Base-by-base conservation (phyloP, 805 yeast species). In the Diddensiella santjacobensis region DNA sequence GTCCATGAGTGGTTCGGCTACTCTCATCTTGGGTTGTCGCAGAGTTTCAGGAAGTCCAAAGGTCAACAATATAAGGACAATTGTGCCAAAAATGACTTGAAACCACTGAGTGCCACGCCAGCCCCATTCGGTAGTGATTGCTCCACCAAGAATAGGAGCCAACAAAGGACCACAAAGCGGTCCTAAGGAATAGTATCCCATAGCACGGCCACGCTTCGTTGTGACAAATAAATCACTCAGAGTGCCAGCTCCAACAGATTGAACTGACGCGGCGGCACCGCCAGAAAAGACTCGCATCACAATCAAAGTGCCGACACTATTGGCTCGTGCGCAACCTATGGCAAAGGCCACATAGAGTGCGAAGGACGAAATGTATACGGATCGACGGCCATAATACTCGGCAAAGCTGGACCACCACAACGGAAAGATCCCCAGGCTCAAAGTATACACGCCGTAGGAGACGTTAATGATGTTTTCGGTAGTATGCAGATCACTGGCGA, bases 21-120 rank as follows among this genome's bases (percentile, higher is more conserved):
- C 33, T 4, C 10, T 11, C 33, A 19, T 22, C 31, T 40, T 26
- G 8, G 31, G n/a, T 18, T 46, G 71, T 45, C 90, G 71, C 39
- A 87, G 68, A 0, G 96, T 89, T 60, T 89, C 97, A 0, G 97
- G 96, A 15, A 88, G 68, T 3, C 74, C 68, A 41, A 84, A 72
- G 3, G 78, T 54, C 36, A 87, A 67, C 45, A 77, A 51, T 0
- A 78, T 19, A 22, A 74, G 69, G 42, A 75, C 74, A 11, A 73
- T 63, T 2, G 82, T 87, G 1, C 87, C 77, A 40, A 84, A 63
- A 23, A 84, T 82, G 15, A 83, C 85, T 65, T 86, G 68, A 45
- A 86, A 79, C 91, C 95, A 88, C 59, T 85, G 93, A 2, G 96
- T 85, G 2, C 91, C 86, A 61, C 95, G 72, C 95, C 96, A 88